Conservation (phyloP, 805 yeast genomes). For the Phaffomyces thermotolerans region DNA sequence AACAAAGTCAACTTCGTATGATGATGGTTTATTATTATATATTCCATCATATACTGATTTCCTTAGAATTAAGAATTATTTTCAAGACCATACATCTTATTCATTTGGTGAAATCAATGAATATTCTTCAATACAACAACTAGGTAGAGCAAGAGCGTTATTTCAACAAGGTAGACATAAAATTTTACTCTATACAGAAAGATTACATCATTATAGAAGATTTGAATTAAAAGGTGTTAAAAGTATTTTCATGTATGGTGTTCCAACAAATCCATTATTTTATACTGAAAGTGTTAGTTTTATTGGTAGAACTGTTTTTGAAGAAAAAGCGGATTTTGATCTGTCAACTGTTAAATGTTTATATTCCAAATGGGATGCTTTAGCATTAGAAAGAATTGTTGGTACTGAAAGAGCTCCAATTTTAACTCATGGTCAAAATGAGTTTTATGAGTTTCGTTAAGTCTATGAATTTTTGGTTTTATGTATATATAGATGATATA, state of each 20-base stretch:
- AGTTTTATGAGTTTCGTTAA: constrained; percentile 57
- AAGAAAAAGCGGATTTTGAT: constrained; percentile 46
- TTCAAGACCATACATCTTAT: constrained; percentile 48
- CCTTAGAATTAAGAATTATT: constrained; percentile 64
- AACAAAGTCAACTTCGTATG: constrained; percentile 47
- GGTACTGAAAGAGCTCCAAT: constrained; percentile 68
- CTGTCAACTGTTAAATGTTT: constrained; percentile 52
- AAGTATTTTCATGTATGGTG: constrained; percentile 71
- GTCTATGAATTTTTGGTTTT: too few species aligned
- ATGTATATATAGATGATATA: too few species aligned
- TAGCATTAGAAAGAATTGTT: constrained; percentile 74
- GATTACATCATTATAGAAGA: constrained; percentile 87
- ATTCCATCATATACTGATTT: constrained; percentile 86
- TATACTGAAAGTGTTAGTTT: constrained; percentile 70
- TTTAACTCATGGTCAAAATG: constrained; percentile 63
- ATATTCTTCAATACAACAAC: constrained; percentile 65
- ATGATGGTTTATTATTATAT: constrained; percentile 71
- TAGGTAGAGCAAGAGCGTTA: constrained; percentile 61
- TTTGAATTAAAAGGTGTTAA: constrained; percentile 81
- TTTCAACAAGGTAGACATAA: constrained; percentile 59
- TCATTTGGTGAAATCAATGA: constrained; percentile 74
- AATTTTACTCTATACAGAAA: constrained; percentile 82
- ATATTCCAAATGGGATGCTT: constrained; percentile 74
- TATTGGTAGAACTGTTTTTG: constrained; percentile 51
- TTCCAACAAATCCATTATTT: constrained; percentile 80